Evolutionary conservation across 164 flowering plant species (phyloP).

Genomic region (Vitis vinifera): ASM3070453v1 NC_081814.1:27049501-27050000

Average conservation of each 20-base stretch:
- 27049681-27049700: slow-evolving; percentile 44
- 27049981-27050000: too few species aligned
- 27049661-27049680: slow-evolving; percentile 25
- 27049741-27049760: slow-evolving; percentile 41
- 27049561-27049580: slow-evolving; percentile 76
- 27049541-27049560: slow-evolving; percentile 63
- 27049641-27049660: slow-evolving; percentile 20
- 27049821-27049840: slow-evolving; percentile 67
- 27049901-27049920: background rate
- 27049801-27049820: slow-evolving; percentile 76
- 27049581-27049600: slow-evolving; percentile 41
- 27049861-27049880: slow-evolving; percentile 71
- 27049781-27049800: slow-evolving; percentile 62
- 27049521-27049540: slow-evolving; percentile 42
- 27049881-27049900: slow-evolving; percentile 64
- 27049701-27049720: slow-evolving; percentile 58
- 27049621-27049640: slow-evolving; percentile 50
- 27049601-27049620: slow-evolving; percentile 68
- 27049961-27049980: too few species aligned
- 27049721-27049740: slow-evolving; percentile 55
- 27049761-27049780: slow-evolving; percentile 80
- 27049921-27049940: too few species aligned
- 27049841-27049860: slow-evolving; percentile 83
- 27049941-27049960: too few species aligned
- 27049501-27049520: slow-evolving; percentile 84